These are phyloP conservation scores for Hypoxylon sp. DNA, from an alignment of 2,329 filamentous ascomycete species.

Conservation along the genomic window DNA sequence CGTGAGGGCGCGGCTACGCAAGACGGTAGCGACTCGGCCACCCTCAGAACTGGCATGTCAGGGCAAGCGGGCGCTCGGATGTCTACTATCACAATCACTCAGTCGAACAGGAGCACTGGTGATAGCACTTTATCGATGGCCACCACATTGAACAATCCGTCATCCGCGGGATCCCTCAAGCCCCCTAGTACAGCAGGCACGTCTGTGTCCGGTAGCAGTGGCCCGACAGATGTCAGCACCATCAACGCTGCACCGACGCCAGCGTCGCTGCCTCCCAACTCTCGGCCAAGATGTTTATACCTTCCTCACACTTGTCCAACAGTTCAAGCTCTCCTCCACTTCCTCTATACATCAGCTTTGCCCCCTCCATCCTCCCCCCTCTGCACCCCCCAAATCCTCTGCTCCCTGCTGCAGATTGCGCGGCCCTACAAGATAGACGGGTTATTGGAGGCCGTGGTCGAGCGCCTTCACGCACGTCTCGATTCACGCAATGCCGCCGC, in stretches of 20 bases:
- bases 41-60: constrained; percentile 74
- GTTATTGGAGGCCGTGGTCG: constrained; percentile 90
- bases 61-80: constrained; percentile 74
- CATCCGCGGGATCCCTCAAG: constrained; percentile 56
- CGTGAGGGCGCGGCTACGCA: constrained; percentile 81
- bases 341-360: constrained; percentile 91
- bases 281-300: constrained; percentile 87
- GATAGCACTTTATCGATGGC: constrained; percentile 62
- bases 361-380: constrained; percentile 80
- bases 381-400: constrained; percentile 94
- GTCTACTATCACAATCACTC: constrained; percentile 88
- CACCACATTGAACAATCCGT: constrained; percentile 54
- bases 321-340: constrained; percentile 90
- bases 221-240: constrained; percentile 58
- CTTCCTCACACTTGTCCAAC: constrained; percentile 93
- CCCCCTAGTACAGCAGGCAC: constrained; percentile 61
- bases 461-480: constrained; percentile 87
- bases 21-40: constrained; percentile 80
- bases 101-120: constrained; percentile 66
- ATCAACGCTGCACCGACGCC: constrained; percentile 70
- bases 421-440: constrained; percentile 95
- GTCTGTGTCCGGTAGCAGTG: constrained; percentile 57
- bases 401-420: constrained; percentile 92
- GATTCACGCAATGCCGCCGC: constrained; percentile 95
- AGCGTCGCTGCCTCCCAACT: constrained; percentile 67